Evolutionary conservation across 768 basidiomycete species (phyloP), one percentile per base, ranked within the genome.

Genomic region (Sporobolomyces pararoseus): DNA sequence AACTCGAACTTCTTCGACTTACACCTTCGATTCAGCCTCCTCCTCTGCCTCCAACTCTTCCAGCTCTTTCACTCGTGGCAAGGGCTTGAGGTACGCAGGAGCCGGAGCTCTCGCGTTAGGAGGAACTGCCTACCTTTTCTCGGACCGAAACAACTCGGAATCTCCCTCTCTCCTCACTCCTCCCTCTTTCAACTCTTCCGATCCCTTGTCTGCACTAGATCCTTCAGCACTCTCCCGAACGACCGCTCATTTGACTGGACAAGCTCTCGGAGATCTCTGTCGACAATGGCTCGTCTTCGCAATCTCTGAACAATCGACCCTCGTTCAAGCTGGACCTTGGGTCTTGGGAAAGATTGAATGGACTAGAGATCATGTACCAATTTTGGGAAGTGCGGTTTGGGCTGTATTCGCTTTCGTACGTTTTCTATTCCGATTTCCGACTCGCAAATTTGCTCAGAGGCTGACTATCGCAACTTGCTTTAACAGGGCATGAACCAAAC

Each of bases 401-500:
- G 57, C 42, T 9, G 27, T 71, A n/a, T 73, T 70, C 42, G 44
- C 66, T 0, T 17, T 65, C 32, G 75, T 72, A 35, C 37, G 71
- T 65, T 21, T 51, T 7, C 10, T 19, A 47, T 7, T n/a, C 52
- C 31, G 2, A 7, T 42, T 42, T 42, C 39, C 10, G n/a, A n/a
- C n/a, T n/a, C n/a, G n/a, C n/a, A n/a, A n/a, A n/a, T n/a, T n/a
- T n/a, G n/a, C n/a, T n/a, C n/a, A n/a, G n/a, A n/a, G n/a, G n/a
- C n/a, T n/a, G n/a, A n/a, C n/a, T n/a, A n/a, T n/a, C n/a, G n/a
- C n/a, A n/a, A n/a, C n/a, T n/a, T n/a, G n/a, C n/a, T n/a, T n/a
- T n/a, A n/a, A 50, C 65, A 76, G 75, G 65, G 53, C 29, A 72
- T 76, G 65, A 58, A 73, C 42, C 60, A 66, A 39, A 76, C 76